phyloP scores from a whole-genome alignment of 2,329 filamentous ascomycete genomes.

The Sporothrix mexicana region DNA sequence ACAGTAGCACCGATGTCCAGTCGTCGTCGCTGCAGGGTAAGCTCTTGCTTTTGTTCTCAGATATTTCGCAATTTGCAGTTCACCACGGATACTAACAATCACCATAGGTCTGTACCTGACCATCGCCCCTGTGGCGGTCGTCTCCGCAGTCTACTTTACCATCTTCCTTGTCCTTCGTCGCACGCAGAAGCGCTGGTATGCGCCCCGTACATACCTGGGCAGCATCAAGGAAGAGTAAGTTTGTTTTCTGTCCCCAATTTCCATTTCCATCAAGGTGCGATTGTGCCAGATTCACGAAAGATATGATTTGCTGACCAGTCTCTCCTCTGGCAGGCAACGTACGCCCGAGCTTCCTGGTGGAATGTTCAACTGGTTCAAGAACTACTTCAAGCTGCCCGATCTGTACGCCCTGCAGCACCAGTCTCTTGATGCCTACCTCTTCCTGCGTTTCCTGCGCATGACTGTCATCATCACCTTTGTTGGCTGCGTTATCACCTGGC shows the following conservation, averaged over 20 bases:
- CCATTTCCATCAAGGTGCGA: neutral
- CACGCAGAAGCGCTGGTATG: slow-evolving; percentile 56
- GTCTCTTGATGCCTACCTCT: slow-evolving; percentile 89
- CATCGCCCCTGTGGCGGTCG: slow-evolving; percentile 48
- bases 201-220: slow-evolving; percentile 57
- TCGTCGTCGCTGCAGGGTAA: slow-evolving; percentile 37
- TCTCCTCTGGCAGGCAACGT: slow-evolving; percentile 53
- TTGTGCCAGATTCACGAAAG: no score
- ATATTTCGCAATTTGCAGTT: neutral
- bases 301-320: neutral
- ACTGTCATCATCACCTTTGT: slow-evolving; percentile 77
- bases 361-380: slow-evolving; percentile 69
- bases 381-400: slow-evolving; percentile 73
- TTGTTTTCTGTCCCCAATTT: neutral
- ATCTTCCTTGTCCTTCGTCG: slow-evolving; percentile 55
- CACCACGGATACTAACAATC: neutral
- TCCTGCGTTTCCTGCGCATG: slow-evolving; percentile 85
- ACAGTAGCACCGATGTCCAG: neutral
- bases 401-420: slow-evolving; percentile 86
- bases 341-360: slow-evolving; percentile 65
- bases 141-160: slow-evolving; percentile 49
- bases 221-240: slow-evolving; percentile 51
- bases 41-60: neutral
- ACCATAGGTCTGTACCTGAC: slow-evolving; percentile 52
- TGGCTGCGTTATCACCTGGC: slow-evolving; percentile 84